phyloP scores from a whole-genome alignment of 208 protist species.

The Crithidia fasciculata region DNA sequence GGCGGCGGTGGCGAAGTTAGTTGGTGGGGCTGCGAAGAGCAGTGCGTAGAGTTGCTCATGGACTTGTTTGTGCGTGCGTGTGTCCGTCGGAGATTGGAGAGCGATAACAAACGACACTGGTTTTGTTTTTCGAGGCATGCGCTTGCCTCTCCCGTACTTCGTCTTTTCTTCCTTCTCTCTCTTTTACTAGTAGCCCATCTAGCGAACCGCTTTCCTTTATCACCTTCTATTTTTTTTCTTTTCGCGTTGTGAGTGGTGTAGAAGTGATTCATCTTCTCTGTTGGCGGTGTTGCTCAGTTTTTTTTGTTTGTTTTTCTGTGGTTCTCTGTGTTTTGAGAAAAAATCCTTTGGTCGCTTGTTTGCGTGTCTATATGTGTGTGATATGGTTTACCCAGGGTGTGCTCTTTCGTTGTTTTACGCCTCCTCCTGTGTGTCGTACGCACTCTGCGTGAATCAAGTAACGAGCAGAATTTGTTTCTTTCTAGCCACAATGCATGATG shows the following conservation, averaged over 20 bases:
- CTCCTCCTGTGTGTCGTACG: too few relatives aligned
- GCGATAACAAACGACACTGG: too few relatives aligned
- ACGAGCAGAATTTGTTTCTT: too few relatives aligned
- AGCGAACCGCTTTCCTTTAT: conserved; percentile 8
- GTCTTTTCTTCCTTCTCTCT: conserved; percentile 6
- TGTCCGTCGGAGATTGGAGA: too few relatives aligned
- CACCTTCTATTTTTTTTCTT: conserved; percentile 5
- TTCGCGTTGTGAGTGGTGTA: neutral
- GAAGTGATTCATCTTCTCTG: neutral
- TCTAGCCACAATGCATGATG: too few relatives aligned
- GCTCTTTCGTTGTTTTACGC: too few relatives aligned
- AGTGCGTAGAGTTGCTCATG: too few relatives aligned
- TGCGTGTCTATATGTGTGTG: neutral
- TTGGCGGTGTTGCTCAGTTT: neutral
- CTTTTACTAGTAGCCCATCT: conserved; percentile 4
- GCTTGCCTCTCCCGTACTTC: neutral
- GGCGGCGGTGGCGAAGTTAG: conserved; percentile 47
- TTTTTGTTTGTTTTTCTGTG: conserved; percentile 17
- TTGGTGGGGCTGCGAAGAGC: neutral
- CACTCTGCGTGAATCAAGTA: too few relatives aligned
- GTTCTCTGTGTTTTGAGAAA: neutral
- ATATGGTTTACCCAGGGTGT: neutral
- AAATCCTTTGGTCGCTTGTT: neutral
- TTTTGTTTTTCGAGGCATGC: neutral
- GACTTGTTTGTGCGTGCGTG: too few relatives aligned